phyloP scores from a whole-genome alignment of 768 basidiomycete genomes.

The Collybia sordida region DNA sequence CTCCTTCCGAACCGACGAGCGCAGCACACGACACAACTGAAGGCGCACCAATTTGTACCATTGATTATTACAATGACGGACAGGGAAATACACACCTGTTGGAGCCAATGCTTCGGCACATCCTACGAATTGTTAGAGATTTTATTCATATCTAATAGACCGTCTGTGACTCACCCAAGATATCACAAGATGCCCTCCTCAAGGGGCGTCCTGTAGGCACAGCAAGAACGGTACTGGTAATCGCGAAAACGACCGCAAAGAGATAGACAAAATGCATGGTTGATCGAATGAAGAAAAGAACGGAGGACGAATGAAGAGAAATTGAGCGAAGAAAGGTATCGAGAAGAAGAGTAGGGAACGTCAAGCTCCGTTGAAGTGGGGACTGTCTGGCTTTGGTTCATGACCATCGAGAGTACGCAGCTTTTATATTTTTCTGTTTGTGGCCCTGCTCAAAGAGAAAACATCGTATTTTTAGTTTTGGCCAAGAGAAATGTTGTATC shows the following conservation, averaged over 20 bases:
- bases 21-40: conserved; percentile 2
- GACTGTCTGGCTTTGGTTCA: no score
- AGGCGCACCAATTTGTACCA: no score
- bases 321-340: neutral
- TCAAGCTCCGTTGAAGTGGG: conserved; percentile 3
- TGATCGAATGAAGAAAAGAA: neutral
- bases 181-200: neutral
- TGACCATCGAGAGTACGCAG: no score
- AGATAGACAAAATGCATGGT: conserved; percentile 2
- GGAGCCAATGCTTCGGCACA: conserved; percentile 6
- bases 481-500: no score
- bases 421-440: no score
- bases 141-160: no score
- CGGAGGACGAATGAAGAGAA: neutral
- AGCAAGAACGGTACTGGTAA: no score
- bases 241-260: neutral
- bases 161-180: neutral
- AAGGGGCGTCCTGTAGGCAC: no score
- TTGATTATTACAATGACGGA: neutral
- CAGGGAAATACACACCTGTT: neutral
- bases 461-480: no score
- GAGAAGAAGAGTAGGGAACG: conserved; percentile 2
- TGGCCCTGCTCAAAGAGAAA: no score
- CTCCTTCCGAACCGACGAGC: conserved; percentile 1
- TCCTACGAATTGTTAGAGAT: neutral